A percentile compares a stretch with the other conserved stretches of the same genome.
These are phyloP conservation scores for Penicillium verrucosum DNA, from an alignment of 2,329 filamentous ascomycete genomes.

Conservation along the genomic window DNA sequence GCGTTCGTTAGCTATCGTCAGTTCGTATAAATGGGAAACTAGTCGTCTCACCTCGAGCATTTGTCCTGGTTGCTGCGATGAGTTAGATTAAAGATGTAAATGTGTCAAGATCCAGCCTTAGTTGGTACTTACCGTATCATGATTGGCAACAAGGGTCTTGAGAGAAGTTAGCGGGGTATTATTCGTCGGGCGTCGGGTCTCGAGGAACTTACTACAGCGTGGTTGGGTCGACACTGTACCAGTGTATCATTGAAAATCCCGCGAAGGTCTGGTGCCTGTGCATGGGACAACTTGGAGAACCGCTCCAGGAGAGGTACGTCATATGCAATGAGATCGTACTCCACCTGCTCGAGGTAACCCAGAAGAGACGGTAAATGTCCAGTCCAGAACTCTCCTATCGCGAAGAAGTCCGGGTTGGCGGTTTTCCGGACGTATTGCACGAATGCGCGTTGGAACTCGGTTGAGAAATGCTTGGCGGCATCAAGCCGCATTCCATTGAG, in stretches of 20 bases:
- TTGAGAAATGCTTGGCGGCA: conserved; percentile 69
- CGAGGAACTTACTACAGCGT: conserved; percentile 39
- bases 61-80: conserved; percentile 58
- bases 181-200: neutral
- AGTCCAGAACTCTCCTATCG: conserved; percentile 69
- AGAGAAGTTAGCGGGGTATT: conserved; percentile 6
- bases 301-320: conserved; percentile 68
- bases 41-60: conserved; percentile 50
- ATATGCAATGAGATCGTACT: conserved; percentile 60
- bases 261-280: conserved; percentile 58
- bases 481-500: conserved; percentile 68
- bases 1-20: neutral
- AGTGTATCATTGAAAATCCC: conserved; percentile 61
- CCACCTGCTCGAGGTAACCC: conserved; percentile 57
- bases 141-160: conserved; percentile 22
- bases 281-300: conserved; percentile 60
- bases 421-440: conserved; percentile 54
- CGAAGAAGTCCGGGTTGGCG: conserved; percentile 55
- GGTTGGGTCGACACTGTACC: conserved; percentile 52
- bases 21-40: neutral
- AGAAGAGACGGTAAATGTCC: conserved; percentile 56
- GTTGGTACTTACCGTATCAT: conserved; percentile 22
- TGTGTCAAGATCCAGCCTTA: neutral
- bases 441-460: conserved; percentile 64
- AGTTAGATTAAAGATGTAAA: conserved; percentile 1